Conservation (phyloP, 2,329 filamentous ascomycete genomes). For the Penicillium nordicum region DNA sequence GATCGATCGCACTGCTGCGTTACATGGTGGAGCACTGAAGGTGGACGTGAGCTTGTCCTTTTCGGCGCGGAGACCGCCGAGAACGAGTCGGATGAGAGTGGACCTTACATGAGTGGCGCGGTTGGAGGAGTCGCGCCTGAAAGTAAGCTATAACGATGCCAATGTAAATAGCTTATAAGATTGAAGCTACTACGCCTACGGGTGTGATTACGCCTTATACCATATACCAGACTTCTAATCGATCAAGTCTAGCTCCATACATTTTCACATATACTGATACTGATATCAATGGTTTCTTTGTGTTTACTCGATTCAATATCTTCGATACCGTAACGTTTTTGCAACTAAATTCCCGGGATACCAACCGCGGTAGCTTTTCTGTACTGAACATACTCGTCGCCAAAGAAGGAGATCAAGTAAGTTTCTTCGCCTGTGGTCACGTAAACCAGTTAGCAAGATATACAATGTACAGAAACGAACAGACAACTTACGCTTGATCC, state of each 20-base stretch:
- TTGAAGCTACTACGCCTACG: conserved; percentile 3
- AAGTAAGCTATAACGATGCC: conserved; percentile 49
- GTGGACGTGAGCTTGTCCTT: conserved; percentile 56
- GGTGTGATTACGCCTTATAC: conserved; percentile 7
- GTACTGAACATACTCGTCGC: conserved; percentile 74
- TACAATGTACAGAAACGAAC: neutral
- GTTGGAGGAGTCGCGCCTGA: conserved; percentile 38
- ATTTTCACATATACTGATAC: neutral
- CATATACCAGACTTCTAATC: conserved; percentile 8
- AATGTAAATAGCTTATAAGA: neutral
- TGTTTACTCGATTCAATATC: neutral
- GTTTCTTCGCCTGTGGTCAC: conserved; percentile 65
- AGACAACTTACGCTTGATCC: conserved; percentile 61
- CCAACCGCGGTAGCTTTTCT: conserved; percentile 66
- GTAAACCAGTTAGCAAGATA: conserved; percentile 9
- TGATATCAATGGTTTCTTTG: neutral
- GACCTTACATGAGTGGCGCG: conserved; percentile 56
- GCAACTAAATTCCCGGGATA: conserved; percentile 68
- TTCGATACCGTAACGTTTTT: neutral
- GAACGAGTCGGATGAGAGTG: conserved; percentile 25
- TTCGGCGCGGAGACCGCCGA: conserved; percentile 37
- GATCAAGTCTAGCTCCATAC: neutral
- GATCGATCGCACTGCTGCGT: conserved; percentile 75
- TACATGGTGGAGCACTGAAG: conserved; percentile 75
- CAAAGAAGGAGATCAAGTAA: conserved; percentile 77